Base-by-base conservation (phyloP, 305 asterid genomes). In the Solanum aculeatissimum region DNA sequence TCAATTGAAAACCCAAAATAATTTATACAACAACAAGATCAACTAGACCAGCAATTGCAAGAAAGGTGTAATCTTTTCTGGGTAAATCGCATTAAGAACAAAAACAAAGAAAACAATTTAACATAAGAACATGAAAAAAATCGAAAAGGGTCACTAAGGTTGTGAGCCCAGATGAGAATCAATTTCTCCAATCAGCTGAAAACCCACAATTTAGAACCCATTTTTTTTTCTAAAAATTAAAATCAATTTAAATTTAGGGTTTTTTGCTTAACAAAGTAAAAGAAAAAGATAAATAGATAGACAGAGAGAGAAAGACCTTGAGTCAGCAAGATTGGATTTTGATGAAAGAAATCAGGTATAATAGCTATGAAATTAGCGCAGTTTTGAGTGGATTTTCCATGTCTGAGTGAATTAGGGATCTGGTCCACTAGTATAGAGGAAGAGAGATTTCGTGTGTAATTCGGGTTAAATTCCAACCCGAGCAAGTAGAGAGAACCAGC, bases 121-220 rank as follows among this genome's bases (percentile, higher is more conserved):
- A 29, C 83, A 69, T 83, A 72, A 85, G 65, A 72, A 86, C 87
- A 25, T 42, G 77, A 71, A 25, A 10, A 71, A 18, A 72, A 32
- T 4, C n/a, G n/a, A 74, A 87, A 84, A 83, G 66, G 81, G 79
- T 75, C 84, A 82, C 85, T 35, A 40, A 86, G 87, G 80, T 87
- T 82, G 71, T 83, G 82, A 87, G 84, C 89, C 63, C 10, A 10
- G 45, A 77, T 68, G 43, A 85, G 66, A 84, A 82, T 84, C 40
- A 82, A 57, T 51, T 68, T 7, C 25, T 38, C 82, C 14, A 40
- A 81, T 23, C n/a, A 87, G 38, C 69, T 54, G 6, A 80, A 83
- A 78, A 71, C 35, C 32, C 19, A 79, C 9, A 60, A 80, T 58
- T 54, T 25, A 80, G 65, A 10, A 84, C 23, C 40, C 62, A n/a